Evolutionary conservation across 805 yeast genomes (phyloP).

Genomic region (Saccharomycopsis sp.): DNA sequence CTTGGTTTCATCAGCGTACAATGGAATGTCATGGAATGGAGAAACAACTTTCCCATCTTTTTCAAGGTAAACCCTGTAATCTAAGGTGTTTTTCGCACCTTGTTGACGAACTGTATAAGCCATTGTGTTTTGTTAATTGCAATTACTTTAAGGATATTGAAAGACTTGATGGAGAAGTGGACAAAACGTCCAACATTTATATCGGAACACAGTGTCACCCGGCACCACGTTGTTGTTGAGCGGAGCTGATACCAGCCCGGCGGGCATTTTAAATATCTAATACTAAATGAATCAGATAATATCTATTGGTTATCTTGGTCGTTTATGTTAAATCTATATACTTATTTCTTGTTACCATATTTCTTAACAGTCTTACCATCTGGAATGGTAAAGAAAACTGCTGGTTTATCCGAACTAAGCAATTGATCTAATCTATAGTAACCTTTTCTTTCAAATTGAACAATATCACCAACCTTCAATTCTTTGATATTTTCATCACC

Average conservation of each 20-base stretch:
- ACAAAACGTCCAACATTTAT: too few relatives aligned
- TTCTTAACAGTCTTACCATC: slow-evolving; percentile 83
- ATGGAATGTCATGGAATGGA: slow-evolving; percentile 90
- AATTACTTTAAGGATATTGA: background rate
- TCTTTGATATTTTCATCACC: slow-evolving; percentile 75
- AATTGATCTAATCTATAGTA: slow-evolving; percentile 74
- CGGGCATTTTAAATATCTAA: too few relatives aligned
- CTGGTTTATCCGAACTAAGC: slow-evolving; percentile 51
- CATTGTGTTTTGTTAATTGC: slow-evolving; percentile 34
- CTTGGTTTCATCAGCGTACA: slow-evolving; percentile 90
- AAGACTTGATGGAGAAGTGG: background rate
- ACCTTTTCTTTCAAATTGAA: slow-evolving; percentile 97
- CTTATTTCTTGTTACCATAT: slow-evolving; percentile 59
- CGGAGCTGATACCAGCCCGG: too few relatives aligned
- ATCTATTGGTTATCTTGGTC: too few relatives aligned
- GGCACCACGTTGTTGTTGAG: too few relatives aligned
- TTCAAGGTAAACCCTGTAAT: slow-evolving; percentile 86
- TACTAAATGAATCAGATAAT: too few relatives aligned
- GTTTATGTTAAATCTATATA: too few relatives aligned
- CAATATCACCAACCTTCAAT: slow-evolving; percentile 78
- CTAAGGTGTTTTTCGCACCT: slow-evolving; percentile 94
- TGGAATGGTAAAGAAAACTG: slow-evolving; percentile 86
- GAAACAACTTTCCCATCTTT: slow-evolving; percentile 91
- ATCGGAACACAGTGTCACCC: slow-evolving; percentile 1
- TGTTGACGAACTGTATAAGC: slow-evolving; percentile 83